phyloP scores from a whole-genome alignment of 192 early-diverging fungal genomes.

The Geranomyces michiganensis region DNA sequence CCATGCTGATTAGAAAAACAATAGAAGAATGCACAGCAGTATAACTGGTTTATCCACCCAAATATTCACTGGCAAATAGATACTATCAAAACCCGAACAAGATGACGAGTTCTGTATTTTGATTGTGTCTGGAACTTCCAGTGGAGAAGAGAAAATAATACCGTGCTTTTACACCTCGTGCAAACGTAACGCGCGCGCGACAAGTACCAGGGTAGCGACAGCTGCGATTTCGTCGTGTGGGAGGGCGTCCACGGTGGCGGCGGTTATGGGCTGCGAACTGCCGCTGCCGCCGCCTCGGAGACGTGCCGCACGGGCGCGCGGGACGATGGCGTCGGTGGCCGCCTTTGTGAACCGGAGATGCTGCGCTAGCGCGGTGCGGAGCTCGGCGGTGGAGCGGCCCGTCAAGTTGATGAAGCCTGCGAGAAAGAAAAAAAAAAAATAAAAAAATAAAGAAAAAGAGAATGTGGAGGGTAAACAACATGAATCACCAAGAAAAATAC shows the following conservation, averaged over 20 bases:
- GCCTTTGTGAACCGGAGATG: constrained; percentile 13
- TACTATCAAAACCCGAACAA: too few relatives aligned
- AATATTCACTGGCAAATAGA: too few relatives aligned
- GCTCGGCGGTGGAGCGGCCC: background rate
- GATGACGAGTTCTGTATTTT: too few relatives aligned
- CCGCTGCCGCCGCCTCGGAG: background rate
- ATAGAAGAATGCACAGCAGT: too few relatives aligned
- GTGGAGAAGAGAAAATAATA: too few relatives aligned
- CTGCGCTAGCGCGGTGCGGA: background rate
- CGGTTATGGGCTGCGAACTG: background rate
- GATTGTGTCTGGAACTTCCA: too few relatives aligned
- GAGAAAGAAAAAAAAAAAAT: background rate
- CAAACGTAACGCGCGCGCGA: constrained; percentile 11
- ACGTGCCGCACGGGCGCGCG: background rate
- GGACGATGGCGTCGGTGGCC: constrained; percentile 10
- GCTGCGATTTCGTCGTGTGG: constrained; percentile 16
- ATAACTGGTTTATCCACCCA: too few relatives aligned
- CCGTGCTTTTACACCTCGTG: background rate
- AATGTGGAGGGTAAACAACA: background rate
- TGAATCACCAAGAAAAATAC: background rate
- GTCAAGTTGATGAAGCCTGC: constrained; percentile 4
- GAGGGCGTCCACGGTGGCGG: background rate
- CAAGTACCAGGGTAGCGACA: constrained; percentile 8
- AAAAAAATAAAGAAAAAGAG: background rate
- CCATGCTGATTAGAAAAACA: too few relatives aligned